Evolutionary conservation across 202 grass and related monocot genomes (phyloP).

Genomic region (Cymbopogon flexuosus): DNA sequence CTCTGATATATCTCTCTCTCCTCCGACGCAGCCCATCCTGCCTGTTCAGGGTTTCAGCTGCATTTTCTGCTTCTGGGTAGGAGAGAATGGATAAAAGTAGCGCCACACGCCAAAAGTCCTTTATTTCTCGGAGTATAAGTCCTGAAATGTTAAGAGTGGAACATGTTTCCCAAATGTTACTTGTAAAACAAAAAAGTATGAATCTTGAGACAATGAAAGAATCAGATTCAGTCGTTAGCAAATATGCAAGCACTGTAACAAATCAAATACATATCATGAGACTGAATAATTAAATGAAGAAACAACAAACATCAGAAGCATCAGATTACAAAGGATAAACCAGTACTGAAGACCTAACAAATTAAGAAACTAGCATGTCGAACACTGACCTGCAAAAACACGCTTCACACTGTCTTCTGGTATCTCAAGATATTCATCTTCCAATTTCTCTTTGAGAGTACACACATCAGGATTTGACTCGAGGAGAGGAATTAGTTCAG

Average conservation of each 20-base stretch:
- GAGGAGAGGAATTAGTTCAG: constrained; percentile 53
- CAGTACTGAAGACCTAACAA: not conserved
- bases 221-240: not conserved
- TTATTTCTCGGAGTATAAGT: constrained; percentile 78
- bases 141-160: constrained; percentile 41
- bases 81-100: constrained; percentile 55
- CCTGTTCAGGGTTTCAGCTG: constrained; percentile 20
- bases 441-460: constrained; percentile 59
- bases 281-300: not conserved
- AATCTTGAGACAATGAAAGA: not conserved
- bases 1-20: constrained; percentile 48
- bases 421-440: constrained; percentile 80
- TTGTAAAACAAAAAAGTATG: not conserved
- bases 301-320: not conserved
- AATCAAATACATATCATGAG: not conserved
- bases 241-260: constrained; percentile 1
- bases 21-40: constrained; percentile 43
- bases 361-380: constrained; percentile 7
- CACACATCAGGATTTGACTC: constrained; percentile 50
- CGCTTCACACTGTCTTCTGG: constrained; percentile 50
- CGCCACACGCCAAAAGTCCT: constrained; percentile 77
- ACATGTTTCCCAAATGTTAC: not conserved
- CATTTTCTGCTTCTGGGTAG: constrained; percentile 28
- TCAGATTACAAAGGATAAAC: not conserved
- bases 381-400: constrained; percentile 72